Percentiles rank a stretch among this genome's conserved stretches.
Conservation (phyloP, 371 early-diverging fungal species). For the Nematocida sp. region DNA sequence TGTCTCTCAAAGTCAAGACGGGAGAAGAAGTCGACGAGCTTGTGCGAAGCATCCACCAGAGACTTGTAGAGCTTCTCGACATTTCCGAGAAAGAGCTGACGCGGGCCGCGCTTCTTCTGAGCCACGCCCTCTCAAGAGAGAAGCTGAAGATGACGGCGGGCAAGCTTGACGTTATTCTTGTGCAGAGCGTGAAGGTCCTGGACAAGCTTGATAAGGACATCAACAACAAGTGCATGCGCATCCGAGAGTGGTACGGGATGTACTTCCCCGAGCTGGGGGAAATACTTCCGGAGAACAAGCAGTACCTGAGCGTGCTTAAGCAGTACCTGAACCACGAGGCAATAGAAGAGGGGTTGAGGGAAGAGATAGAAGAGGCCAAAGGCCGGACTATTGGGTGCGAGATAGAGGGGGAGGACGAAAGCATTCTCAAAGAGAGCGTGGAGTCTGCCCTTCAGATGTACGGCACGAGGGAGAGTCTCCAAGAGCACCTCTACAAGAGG, state of each 20-base stretch:
- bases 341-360: constrained; percentile 45
- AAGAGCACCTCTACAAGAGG: constrained; percentile 76
- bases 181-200: constrained; percentile 79
- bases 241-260: constrained; percentile 85
- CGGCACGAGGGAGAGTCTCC: constrained; percentile 76
- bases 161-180: constrained; percentile 75
- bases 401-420: constrained; percentile 75
- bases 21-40: constrained; percentile 3
- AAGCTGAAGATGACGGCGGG: constrained; percentile 27
- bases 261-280: constrained; percentile 80
- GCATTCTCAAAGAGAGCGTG: constrained; percentile 72
- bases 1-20: not conserved
- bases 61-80: constrained; percentile 29
- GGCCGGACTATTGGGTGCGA: constrained; percentile 78
- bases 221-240: constrained; percentile 86
- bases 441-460: constrained; percentile 75
- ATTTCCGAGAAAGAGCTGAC: constrained; percentile 23
- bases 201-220: constrained; percentile 88
- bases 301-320: constrained; percentile 69
- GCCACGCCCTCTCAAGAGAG: constrained; percentile 33
- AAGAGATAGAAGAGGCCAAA: constrained; percentile 52
- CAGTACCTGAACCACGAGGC: constrained; percentile 61
- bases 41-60: constrained; percentile 19
- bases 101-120: constrained; percentile 25
- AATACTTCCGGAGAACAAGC: constrained; percentile 71